Evolutionary conservation across 2,329 filamentous ascomycete genomes (phyloP).

Genomic region (Cercospora sp.): DNA sequence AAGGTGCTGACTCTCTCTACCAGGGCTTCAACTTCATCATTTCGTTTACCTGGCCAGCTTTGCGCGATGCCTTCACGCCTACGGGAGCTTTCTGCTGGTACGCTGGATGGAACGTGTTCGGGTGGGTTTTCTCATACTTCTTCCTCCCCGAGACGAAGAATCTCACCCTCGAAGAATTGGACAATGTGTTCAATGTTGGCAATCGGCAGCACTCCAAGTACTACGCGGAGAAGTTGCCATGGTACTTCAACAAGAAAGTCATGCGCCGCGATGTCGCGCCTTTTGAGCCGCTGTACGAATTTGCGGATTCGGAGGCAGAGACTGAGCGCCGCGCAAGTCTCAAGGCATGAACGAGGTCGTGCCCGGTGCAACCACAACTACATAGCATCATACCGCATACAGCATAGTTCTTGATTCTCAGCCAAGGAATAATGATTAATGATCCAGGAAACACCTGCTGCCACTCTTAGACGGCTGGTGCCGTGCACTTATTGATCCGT

Average conservation of each 20-base stretch:
- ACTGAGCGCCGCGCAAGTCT: conserved; percentile 13
- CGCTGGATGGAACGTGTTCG: conserved; percentile 48
- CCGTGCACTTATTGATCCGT: neutral
- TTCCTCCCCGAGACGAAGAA: conserved; percentile 51
- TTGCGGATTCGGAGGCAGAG: conserved; percentile 17
- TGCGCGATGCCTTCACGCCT: conserved; percentile 50
- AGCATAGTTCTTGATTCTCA: neutral
- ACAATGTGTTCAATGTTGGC: conserved; percentile 52
- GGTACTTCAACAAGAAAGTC: conserved; percentile 30
- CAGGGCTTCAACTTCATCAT: conserved; percentile 37
- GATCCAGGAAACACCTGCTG: neutral
- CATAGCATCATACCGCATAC: neutral
- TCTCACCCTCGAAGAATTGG: conserved; percentile 58
- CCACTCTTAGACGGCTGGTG: neutral
- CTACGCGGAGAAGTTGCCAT: conserved; percentile 31
- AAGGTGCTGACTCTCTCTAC: neutral
- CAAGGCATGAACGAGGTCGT: neutral
- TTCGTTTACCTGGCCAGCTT: conserved; percentile 49
- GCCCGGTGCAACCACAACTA: neutral
- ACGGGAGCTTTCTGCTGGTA: conserved; percentile 59
- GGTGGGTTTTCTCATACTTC: conserved; percentile 32
- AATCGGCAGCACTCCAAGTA: conserved; percentile 32
- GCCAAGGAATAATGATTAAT: neutral
- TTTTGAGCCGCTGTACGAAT: conserved; percentile 25
- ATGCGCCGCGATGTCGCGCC: conserved; percentile 28